Base-by-base conservation (phyloP, 257 asterid genomes). In the Solanum dulcamara region DNA sequence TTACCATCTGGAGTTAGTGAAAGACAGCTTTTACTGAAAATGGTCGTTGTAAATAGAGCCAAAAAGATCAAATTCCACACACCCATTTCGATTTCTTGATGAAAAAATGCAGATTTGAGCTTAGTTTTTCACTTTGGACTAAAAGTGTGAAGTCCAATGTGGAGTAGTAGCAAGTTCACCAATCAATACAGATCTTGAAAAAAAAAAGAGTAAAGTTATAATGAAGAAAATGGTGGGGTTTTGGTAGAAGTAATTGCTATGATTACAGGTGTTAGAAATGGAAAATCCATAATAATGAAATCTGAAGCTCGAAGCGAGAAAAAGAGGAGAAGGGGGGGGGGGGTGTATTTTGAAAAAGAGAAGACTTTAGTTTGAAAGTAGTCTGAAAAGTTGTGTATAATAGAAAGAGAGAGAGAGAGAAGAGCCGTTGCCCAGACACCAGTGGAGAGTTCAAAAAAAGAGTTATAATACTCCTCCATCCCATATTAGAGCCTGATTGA, bases 1-100 rank as follows among this genome's bases (percentile, higher is more conserved):
- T 85, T 91, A 96, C 99, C 99, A 93, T 96, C 99, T 86, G 94
- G 95, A 40, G 90, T 86, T 84, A 96, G 97, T 60, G 95, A 97
- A 83, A 90, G 64, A 75, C 92, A 91, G 83, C 88, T 85, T 86
- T 83, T 79, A 86, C 86, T 86, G 89, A 91, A 89, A 87, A 94
- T 91, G 93, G 93, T 85, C 51, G 85, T 77, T 12, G 88, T 87
- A 77, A 93, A 84, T 85, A 88, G 87, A 6, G 88, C 94, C 40
- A 88, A 85, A 50, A 94, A 50, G 70, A 89, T 86, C 84, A 90
- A 90, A 90, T 88, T 67, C 84, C 84, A 72, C 89, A 81, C 81
- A 51, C 91, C 90, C 93, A 87, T 90, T 87, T 89, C 83, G 91
- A 89, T 92, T 88, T 90, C 93, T 87, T 46, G 92, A 84, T 77